A percentile compares a stretch with the other conserved stretches of the same genome.
phyloP scores from a whole-genome alignment of 2,329 filamentous ascomycete genomes.

The Ophiostoma quercus region DNA sequence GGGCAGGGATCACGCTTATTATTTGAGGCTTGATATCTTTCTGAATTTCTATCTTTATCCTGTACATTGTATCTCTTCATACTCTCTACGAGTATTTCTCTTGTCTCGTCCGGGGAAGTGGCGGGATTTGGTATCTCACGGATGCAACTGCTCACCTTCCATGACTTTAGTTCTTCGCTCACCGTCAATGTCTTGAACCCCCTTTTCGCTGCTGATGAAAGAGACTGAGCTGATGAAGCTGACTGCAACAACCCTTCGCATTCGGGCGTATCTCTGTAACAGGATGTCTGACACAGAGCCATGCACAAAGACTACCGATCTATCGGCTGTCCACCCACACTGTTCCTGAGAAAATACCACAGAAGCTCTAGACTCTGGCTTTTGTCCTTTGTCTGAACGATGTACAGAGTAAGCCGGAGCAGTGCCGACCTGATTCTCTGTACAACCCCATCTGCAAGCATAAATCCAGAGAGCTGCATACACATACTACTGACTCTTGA shows the following conservation, averaged over 20 bases:
- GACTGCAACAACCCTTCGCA: background rate
- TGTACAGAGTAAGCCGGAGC: background rate
- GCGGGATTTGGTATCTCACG: background rate
- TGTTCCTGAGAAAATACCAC: no score
- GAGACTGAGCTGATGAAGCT: background rate
- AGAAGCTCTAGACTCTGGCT: background rate
- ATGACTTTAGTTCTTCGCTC: background rate
- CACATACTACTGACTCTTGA: no score
- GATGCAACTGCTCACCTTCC: no score
- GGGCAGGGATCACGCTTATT: background rate
- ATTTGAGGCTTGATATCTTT: background rate
- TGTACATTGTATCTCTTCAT: background rate
- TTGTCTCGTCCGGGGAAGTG: background rate
- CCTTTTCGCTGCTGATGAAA: background rate
- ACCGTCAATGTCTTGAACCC: background rate
- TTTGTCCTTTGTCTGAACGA: background rate
- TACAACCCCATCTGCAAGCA: background rate
- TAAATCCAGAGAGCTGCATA: background rate
- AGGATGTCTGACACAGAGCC: background rate
- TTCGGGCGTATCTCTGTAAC: constrained; percentile 7
- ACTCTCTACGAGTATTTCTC: background rate
- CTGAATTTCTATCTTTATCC: background rate
- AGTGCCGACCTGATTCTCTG: background rate
- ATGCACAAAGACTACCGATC: background rate
- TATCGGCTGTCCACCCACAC: background rate